phyloP scores from a whole-genome alignment of 2,329 filamentous ascomycete genomes.

The Tolypocladium ophioglossoides region DNA sequence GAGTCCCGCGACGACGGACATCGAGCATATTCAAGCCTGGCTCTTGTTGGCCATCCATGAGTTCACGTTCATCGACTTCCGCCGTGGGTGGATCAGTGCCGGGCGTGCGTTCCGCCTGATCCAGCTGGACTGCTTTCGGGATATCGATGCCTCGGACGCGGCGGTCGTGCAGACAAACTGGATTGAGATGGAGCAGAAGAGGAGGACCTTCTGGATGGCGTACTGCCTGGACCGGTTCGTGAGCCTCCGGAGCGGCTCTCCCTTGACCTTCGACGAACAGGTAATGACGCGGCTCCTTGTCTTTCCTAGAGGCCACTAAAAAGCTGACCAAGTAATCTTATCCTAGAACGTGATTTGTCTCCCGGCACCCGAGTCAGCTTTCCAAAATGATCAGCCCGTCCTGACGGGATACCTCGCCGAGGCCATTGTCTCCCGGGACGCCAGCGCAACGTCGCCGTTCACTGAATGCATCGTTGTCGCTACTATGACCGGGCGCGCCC shows the following conservation, averaged over 20 bases:
- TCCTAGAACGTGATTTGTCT: constrained; percentile 22
- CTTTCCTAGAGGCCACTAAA: not conserved
- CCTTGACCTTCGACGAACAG: constrained; percentile 20
- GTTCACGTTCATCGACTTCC: constrained; percentile 20
- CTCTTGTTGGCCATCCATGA: constrained; percentile 25
- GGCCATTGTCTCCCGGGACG: constrained; percentile 12
- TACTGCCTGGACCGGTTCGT: constrained; percentile 25
- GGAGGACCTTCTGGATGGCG: constrained; percentile 29
- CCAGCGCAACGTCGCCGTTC: constrained; percentile 17
- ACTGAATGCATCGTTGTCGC: constrained; percentile 21
- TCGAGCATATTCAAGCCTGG: constrained; percentile 25
- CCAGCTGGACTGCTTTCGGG: constrained; percentile 21
- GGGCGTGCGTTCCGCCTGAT: constrained; percentile 25
- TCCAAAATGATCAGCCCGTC: constrained; percentile 20
- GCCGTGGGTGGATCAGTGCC: constrained; percentile 23
- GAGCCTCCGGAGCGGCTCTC: constrained; percentile 18
- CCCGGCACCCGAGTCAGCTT: constrained; percentile 22
- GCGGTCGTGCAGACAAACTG: constrained; percentile 6
- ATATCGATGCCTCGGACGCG: constrained; percentile 16
- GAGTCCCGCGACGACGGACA: not conserved
- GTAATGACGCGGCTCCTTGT: constrained; percentile 1
- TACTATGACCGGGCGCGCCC: constrained; percentile 9
- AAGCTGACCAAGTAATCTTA: not conserved
- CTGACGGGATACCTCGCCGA: constrained; percentile 17
- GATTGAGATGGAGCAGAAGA: constrained; percentile 21